phyloP scores from a whole-genome alignment of 352 stramenopile genomes.

The Globisporangium nunn region DNA sequence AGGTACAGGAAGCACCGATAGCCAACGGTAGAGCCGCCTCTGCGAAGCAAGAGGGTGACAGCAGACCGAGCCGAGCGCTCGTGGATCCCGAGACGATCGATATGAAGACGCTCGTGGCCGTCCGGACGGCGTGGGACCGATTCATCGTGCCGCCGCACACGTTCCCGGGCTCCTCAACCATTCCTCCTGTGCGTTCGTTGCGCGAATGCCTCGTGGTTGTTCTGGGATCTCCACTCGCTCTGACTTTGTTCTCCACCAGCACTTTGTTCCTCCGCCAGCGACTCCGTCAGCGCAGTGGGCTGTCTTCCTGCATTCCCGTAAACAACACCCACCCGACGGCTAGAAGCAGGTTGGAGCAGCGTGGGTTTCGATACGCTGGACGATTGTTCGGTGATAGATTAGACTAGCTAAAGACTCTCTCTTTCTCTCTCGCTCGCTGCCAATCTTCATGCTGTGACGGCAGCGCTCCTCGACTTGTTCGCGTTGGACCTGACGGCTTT shows the following conservation, averaged over 20 bases:
- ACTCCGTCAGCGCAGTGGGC: slow-evolving; percentile 8
- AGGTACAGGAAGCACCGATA: background rate
- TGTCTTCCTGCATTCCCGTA: background rate
- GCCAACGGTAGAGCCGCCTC: background rate
- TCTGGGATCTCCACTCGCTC: too few species aligned
- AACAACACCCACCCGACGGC: too few species aligned
- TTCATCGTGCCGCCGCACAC: slow-evolving; percentile 14
- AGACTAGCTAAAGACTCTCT: too few species aligned
- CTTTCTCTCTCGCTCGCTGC: background rate
- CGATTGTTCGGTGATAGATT: too few species aligned
- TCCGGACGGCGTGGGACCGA: slow-evolving; percentile 20
- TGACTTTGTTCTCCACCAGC: background rate
- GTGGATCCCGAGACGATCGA: slow-evolving; percentile 22
- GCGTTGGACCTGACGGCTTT: background rate
- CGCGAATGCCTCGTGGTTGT: too few species aligned
- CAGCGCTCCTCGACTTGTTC: background rate
- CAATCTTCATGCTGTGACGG: background rate
- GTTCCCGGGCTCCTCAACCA: slow-evolving; percentile 17
- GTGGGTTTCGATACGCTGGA: too few species aligned
- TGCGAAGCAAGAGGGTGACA: background rate
- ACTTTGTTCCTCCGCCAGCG: slow-evolving; percentile 9
- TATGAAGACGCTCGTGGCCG: slow-evolving; percentile 24
- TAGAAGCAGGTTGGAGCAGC: too few species aligned
- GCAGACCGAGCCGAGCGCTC: slow-evolving; percentile 1
- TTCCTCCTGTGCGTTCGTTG: slow-evolving; percentile 20